Conservation (phyloP, 1,139 yeast species). For the Protomyces pachydermus region DNA sequence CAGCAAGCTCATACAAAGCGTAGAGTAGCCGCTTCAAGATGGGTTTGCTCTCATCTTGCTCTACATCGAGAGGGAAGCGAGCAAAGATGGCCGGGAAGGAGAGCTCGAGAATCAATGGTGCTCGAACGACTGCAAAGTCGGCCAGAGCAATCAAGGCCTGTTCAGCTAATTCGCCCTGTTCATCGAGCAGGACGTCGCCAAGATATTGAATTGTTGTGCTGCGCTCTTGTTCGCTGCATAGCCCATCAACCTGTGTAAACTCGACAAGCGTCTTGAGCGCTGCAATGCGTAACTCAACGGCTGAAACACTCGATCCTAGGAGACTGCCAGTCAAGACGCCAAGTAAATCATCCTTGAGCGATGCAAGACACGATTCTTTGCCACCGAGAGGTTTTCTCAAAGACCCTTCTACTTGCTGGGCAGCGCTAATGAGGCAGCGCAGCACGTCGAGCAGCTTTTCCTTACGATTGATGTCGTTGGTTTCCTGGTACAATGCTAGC, state of each 20-base stretch:
- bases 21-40: conserved; percentile 34
- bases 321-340: conserved; percentile 60
- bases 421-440: conserved; percentile 47
- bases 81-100: conserved; percentile 59
- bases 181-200: conserved; percentile 55
- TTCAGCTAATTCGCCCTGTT: conserved; percentile 40
- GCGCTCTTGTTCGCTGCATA: conserved; percentile 52
- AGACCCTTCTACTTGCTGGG: conserved; percentile 22
- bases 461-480: conserved; percentile 52
- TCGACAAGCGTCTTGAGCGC: conserved; percentile 62
- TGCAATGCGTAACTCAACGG: conserved; percentile 58
- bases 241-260: conserved; percentile 47
- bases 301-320: conserved; percentile 45
- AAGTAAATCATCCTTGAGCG: conserved; percentile 43
- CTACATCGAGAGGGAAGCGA: conserved; percentile 46
- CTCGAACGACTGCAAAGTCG: conserved; percentile 45
- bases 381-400: conserved; percentile 5
- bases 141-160: conserved; percentile 53
- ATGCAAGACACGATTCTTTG: conserved; percentile 58
- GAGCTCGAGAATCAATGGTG: conserved; percentile 51
- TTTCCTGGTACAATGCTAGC: conserved; percentile 36
- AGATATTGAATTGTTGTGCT: conserved; percentile 62
- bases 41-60: conserved; percentile 33
- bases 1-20: conserved; percentile 38
- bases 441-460: conserved; percentile 55